Percentiles rank a stretch among this genome's conserved stretches.
phyloP scores from a whole-genome alignment of 345 rosid species.

The Anastatica hierochuntica region DNA sequence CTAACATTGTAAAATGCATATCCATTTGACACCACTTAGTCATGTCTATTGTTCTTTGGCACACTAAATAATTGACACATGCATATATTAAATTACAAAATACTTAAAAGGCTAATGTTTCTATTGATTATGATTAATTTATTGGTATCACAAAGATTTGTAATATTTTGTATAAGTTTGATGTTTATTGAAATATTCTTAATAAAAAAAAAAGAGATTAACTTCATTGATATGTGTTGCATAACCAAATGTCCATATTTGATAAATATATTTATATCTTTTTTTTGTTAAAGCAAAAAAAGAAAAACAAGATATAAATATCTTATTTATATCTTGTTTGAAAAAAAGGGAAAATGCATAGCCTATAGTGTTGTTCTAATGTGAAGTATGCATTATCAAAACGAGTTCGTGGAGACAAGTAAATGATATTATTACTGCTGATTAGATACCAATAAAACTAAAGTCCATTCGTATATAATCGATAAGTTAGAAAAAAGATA shows the following conservation, averaged over 20 bases:
- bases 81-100: neutral
- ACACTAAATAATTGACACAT: conserved; percentile 4
- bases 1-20: conserved; percentile 20
- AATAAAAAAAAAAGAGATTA: neutral
- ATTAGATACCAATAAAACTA: conserved; percentile 26
- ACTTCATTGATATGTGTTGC: conserved; percentile 6
- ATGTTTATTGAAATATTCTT: conserved; percentile 7
- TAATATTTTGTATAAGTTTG: neutral
- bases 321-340: no score
- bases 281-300: neutral
- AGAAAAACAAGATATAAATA: neutral
- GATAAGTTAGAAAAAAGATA: neutral
- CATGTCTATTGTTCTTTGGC: conserved; percentile 13
- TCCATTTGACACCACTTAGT: conserved; percentile 26
- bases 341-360: no score
- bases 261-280: neutral
- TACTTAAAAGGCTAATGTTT: neutral
- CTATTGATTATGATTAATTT: no score
- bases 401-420: conserved; percentile 26
- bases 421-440: conserved; percentile 18
- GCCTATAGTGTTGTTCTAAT: conserved; percentile 11
- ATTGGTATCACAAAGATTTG: conserved; percentile 7
- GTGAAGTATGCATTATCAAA: conserved; percentile 11
- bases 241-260: neutral
- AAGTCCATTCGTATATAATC: conserved; percentile 16